Conservation (phyloP, 2,329 filamentous ascomycete species). For the Zelopaecilomyces penicillatus region DNA sequence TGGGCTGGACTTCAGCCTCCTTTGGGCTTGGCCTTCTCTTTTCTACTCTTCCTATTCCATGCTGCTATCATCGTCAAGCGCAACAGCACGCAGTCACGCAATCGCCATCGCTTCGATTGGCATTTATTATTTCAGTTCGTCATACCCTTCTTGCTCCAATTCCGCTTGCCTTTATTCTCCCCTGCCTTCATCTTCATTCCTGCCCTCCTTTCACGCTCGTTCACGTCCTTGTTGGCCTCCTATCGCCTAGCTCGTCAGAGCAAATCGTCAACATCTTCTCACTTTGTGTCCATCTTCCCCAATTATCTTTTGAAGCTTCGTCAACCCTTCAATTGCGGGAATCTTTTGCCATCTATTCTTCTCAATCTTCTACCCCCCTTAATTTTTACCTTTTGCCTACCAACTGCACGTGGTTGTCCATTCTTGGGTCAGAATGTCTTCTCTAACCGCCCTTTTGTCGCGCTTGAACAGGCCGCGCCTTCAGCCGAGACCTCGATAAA, state of each 20-base stretch:
- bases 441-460: constrained; percentile 49
- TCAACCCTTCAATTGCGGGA: neutral
- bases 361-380: constrained; percentile 14
- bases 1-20: constrained; percentile 7
- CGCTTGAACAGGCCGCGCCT: constrained; percentile 38
- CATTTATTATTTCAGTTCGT: constrained; percentile 28
- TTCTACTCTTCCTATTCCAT: neutral
- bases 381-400: constrained; percentile 12
- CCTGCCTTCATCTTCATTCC: constrained; percentile 4
- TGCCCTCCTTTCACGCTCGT: constrained; percentile 2
- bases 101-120: constrained; percentile 16
- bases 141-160: constrained; percentile 10
- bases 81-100: constrained; percentile 16
- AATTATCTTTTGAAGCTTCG: neutral
- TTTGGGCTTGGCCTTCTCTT: constrained; percentile 4
- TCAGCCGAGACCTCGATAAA: constrained; percentile 11
- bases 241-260: constrained; percentile 4
- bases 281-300: neutral
- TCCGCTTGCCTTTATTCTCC: constrained; percentile 10
- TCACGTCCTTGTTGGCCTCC: constrained; percentile 7
- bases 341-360: constrained; percentile 12
- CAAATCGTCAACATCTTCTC: constrained; percentile 8
- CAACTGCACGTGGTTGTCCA: constrained; percentile 13
- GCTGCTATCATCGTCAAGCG: constrained; percentile 10
- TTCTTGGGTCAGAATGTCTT: constrained; percentile 33